Evolutionary conservation across 306 rosid genomes (phyloP), one percentile per base, ranked within the genome.

Genomic region (Astragalus glycyphyllos): DNA sequence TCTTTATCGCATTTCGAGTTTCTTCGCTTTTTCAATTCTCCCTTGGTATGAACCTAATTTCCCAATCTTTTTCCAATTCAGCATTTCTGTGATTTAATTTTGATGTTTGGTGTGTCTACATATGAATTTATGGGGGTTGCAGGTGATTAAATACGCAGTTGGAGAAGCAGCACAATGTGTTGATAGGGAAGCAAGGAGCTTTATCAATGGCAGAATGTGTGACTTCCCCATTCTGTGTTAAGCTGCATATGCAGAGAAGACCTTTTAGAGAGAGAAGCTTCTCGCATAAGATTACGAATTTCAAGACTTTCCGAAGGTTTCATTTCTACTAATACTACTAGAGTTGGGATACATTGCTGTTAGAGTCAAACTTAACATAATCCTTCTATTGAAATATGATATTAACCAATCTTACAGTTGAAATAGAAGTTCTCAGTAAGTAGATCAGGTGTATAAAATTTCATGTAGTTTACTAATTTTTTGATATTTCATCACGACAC

Each of bases 121-220:
- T 37, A 34, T 60, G n/a, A n/a, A n/a, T 2, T 16, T 17, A 7
- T 23, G 45, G 55, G 73, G 67, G n/a, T 61, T 49, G 71, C 59
- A 54, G 78, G 82, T 69, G 20, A 63, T 71, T 12, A 58, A 48
- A 55, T 70, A 37, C 79, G 7, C 59, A 45, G 41, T 57, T 31
- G 58, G 51, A 66, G 23, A 20, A 20, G 62, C 8, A 38, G 16
- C 6, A 63, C 63, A 54, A 86, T 85, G 96, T 77, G 80, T 74
- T 91, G 87, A 88, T 50, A 50, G 68, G 48, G 67, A 68, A 72
- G 70, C 9, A 26, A 51, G 34, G 49, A 15, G 32, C 68, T 56
- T 47, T 41, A 71, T 16, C 64, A 49, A 93, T 93, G 98, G 92
- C 89, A 40, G 92, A 87, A 71, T 87, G 76, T 65, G 85, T 88